Evolutionary conservation across 768 basidiomycete species (phyloP), one percentile per base, ranked within the genome.

Genomic region (Pleurotus salmoneostramineus): DNA sequence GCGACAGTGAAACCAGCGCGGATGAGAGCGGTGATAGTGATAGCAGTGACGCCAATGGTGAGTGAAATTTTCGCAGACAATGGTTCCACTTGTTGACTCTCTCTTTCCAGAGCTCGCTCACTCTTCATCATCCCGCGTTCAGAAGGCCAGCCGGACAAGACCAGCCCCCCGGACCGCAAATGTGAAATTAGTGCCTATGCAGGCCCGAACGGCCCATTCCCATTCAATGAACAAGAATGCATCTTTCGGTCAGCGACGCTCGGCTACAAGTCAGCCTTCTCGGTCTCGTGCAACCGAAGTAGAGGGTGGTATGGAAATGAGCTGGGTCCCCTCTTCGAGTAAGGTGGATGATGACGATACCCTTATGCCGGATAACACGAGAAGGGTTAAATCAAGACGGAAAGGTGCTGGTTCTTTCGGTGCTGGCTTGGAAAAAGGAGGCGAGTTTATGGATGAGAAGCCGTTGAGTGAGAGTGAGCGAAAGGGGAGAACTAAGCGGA

Each of bases 351-450:
- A 72, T 34, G 72, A 67, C 6, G 73, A 71, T 46, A 60, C 63
- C 50, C 56, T 66, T 17, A 60, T 65, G 6, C 59, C 63, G n/a
- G 65, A 64, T 56, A 68, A 65, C 51, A 63, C 62, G 56, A 65
- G 61, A 17, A 65, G 71, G 66, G 72, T 68, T 50, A 73, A 69
- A 62, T 65, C 71, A 65, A 68, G 71, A 62, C 74, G 80, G 65
- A 87, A 83, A 68, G 87, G 85, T 31, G 83, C 87, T 44, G 92
- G 95, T 71, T 72, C 71, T 46, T 95, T 96, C 66, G 95, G 94
- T 31, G 89, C 86, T 45, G 94, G 95, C 21, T 75, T 98, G 85
- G 93, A 97, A 77, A 87, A 80, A 64, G 93, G 92, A 1, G 80
- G 82, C 2, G 77, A 75, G 49, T 62, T 71, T 27, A 79, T 77